phyloP scores from a whole-genome alignment of 371 early-diverging fungal species.

The Apophysomyces trapeziformis region DNA sequence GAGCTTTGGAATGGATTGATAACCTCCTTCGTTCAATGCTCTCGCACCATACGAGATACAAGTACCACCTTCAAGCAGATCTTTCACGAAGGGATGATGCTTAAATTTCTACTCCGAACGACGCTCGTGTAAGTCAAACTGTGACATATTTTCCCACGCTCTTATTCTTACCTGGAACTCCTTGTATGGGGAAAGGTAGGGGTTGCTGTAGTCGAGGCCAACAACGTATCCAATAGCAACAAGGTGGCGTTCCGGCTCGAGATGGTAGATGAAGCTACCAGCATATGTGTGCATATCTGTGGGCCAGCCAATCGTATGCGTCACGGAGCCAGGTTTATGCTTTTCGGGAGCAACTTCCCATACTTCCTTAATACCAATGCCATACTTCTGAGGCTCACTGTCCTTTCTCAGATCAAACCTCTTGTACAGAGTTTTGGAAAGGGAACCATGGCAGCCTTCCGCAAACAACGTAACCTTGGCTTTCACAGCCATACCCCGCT shows the following conservation, averaged over 20 bases:
- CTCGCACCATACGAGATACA: constrained; percentile 95
- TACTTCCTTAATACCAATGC: constrained; percentile 96
- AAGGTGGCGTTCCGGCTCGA: constrained; percentile 79
- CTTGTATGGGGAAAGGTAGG: constrained; percentile 94
- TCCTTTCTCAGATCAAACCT: constrained; percentile 90
- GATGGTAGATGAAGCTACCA: constrained; percentile 96
- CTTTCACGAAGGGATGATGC: constrained; percentile 86
- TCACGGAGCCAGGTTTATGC: constrained; percentile 84
- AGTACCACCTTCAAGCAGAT: constrained; percentile 90
- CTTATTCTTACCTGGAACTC: constrained; percentile 78
- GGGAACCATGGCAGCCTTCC: constrained; percentile 97
- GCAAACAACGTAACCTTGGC: constrained; percentile 96
- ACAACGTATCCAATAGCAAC: constrained; percentile 91
- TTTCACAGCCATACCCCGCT: constrained; percentile 95
- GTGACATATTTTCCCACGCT: constrained; percentile 27
- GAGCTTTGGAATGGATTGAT: constrained; percentile 92
- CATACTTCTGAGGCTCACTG: constrained; percentile 86
- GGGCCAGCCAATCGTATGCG: constrained; percentile 95
- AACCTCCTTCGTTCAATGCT: constrained; percentile 96
- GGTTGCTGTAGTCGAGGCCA: constrained; percentile 94
- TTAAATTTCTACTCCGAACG: constrained; percentile 75
- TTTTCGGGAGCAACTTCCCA: constrained; percentile 95
- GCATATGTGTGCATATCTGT: constrained; percentile 89
- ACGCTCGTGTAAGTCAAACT: background rate
- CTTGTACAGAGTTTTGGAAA: constrained; percentile 88